Evolutionary conservation across 495 filamentous ascomycete species (phyloP), one percentile per base, ranked within the genome.

Genomic region (Jackrogersella minutella): DNA sequence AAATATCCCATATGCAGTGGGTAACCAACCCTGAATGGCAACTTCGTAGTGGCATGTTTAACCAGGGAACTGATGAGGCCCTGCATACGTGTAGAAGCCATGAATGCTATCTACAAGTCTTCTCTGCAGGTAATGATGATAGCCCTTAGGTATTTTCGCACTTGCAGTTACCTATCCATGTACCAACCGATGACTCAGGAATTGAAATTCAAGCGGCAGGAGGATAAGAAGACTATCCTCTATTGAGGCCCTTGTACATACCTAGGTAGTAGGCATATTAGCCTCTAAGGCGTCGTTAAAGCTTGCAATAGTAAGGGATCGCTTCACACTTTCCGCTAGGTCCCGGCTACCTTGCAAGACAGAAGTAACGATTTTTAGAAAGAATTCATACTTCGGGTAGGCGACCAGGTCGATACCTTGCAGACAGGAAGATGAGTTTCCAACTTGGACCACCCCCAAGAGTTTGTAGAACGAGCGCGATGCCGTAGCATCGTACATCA

Each of bases 131-230:
- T 51, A 51, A 60, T 62, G 34, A 30, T 11, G 17, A 19, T 51
- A 28, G 19, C 41, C 33, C 14, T 63, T 31, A 51, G 4, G 33
- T 28, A 14, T 16, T 19, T 44, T 19, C 52, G 34, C 46, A 49
- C 58, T 68, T 54, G 64, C 49, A 50, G 40, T n/a, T n/a, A n/a
- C n/a, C 49, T 44, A 55, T 59, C 58, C 58, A 62, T 54, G 39
- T 55, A 47, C 37, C 26, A 40, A 57, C 43, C 43, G 51, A 16
- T 33, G 44, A 52, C 17, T 22, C 17, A 9, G 28, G 50, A 11
- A 58, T 21, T 49, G 28, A 50, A 58, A 16, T 31, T 22, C 41
- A 50, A 31, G 37, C 26, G 30, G 19, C 47, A 26, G 19, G 24
- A 54, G 28, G 58, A 46, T 49, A 34, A 49, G 31, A 34, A 39